Conservation (phyloP, 495 filamentous ascomycete genomes). For the Pseudomonodictys pantanalensis region DNA sequence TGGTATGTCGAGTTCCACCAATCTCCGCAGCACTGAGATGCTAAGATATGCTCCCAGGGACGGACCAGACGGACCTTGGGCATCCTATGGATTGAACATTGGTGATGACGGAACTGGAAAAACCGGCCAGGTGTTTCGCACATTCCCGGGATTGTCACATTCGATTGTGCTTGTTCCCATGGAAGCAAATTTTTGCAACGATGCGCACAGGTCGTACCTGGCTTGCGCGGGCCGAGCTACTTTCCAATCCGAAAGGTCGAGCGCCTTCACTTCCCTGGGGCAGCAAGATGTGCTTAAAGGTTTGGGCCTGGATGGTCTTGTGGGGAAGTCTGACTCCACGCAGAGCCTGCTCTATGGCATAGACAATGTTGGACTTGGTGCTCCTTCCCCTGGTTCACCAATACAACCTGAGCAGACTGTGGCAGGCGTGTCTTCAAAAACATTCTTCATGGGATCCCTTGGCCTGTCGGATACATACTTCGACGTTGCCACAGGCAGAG, state of each 20-base stretch:
- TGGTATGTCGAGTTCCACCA: background rate
- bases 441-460: background rate
- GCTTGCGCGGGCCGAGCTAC: background rate
- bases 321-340: background rate
- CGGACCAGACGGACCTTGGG: background rate
- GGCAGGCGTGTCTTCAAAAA: background rate
- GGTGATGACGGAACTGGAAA: background rate
- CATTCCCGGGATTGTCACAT: background rate
- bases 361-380: background rate
- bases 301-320: background rate
- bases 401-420: background rate
- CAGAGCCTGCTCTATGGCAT: background rate
- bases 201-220: background rate
- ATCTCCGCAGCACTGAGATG: background rate
- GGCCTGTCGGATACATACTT: constrained; percentile 35
- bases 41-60: background rate
- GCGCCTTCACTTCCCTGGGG: background rate
- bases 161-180: background rate
- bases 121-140: background rate
- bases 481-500: constrained; percentile 47
- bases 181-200: background rate
- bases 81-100: background rate
- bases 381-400: background rate
- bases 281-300: background rate
- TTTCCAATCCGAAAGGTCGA: background rate